Percentiles rank a stretch among this genome's conserved stretches.
Evolutionary conservation across 176 grass and related monocot genomes (phyloP).

Genomic region (Bolboschoenus planiculmis): DNA sequence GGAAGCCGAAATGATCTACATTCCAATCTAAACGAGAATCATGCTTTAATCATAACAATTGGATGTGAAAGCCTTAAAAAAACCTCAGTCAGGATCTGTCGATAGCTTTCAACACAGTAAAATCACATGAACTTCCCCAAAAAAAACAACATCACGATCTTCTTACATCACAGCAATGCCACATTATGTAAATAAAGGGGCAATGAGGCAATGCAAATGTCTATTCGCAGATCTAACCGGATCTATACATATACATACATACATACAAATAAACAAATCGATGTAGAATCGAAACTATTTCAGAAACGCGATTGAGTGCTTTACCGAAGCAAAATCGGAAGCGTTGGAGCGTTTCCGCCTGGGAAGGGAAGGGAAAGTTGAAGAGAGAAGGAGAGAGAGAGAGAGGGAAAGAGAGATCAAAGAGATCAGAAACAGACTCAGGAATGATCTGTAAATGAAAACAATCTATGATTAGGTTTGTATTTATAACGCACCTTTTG

Average conservation of each 20-base stretch:
- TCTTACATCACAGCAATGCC: not conserved
- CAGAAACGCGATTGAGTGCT: not conserved
- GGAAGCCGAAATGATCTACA: not conserved
- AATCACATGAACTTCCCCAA: not conserved
- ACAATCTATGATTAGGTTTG: not conserved
- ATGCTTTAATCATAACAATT: too few species aligned
- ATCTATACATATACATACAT: not conserved
- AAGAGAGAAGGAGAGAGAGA: too few species aligned
- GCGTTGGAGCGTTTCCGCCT: not conserved
- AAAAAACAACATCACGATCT: not conserved
- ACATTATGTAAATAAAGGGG: not conserved
- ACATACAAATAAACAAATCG: not conserved
- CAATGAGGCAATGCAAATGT: not conserved
- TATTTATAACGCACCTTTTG: conserved; percentile 14
- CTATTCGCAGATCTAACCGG: not conserved
- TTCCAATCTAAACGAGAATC: not conserved
- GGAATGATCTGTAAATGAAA: conserved; percentile 12
- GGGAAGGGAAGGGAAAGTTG: too few species aligned
- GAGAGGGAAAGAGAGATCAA: not conserved
- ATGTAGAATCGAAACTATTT: not conserved
- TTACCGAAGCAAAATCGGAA: conserved; percentile 20
- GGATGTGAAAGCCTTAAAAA: too few species aligned
- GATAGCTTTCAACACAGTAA: not conserved
- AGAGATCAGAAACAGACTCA: not conserved
- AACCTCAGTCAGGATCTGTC: not conserved